These are phyloP conservation scores for Schwanniomyces pseudopolymorphus DNA, from an alignment of 805 yeast species.

Conservation along the genomic window DNA sequence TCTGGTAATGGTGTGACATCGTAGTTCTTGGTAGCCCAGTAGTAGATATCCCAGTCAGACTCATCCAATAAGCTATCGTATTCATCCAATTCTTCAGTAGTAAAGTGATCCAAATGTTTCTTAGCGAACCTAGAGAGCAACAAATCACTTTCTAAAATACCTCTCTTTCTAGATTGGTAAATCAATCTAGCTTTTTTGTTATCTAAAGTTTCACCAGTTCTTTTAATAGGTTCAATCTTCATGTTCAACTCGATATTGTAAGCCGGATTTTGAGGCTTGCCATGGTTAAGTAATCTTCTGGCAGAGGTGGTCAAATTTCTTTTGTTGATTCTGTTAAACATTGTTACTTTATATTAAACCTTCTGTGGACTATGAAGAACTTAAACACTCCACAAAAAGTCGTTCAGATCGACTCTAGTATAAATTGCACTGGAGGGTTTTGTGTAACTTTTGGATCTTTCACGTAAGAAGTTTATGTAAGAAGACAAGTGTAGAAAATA, in stretches of 20 bases:
- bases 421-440: neutral
- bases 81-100: slow-evolving; percentile 67
- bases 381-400: slow-evolving; percentile 1
- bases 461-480: neutral
- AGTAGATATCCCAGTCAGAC: slow-evolving; percentile 98
- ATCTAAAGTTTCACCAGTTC: slow-evolving; percentile 71
- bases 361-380: neutral
- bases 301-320: slow-evolving; percentile 1
- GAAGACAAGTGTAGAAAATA: neutral
- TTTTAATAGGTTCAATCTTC: slow-evolving; percentile 74
- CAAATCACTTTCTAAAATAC: slow-evolving; percentile 90
- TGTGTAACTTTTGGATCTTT: neutral
- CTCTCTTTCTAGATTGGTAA: slow-evolving; percentile 92
- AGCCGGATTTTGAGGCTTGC: slow-evolving; percentile 44
- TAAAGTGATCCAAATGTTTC: slow-evolving; percentile 59
- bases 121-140: slow-evolving; percentile 84
- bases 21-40: slow-evolving; percentile 91
- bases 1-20: slow-evolving; percentile 85
- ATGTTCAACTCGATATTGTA: slow-evolving; percentile 30
- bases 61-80: slow-evolving; percentile 85
- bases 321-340: slow-evolving; percentile 3
- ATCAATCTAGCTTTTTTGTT: slow-evolving; percentile 82
- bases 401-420: neutral
- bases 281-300: slow-evolving; percentile 30
- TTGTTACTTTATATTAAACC: neutral